Conservation (phyloP, 2,329 filamentous ascomycete genomes). For the Cercospora sojina region DNA sequence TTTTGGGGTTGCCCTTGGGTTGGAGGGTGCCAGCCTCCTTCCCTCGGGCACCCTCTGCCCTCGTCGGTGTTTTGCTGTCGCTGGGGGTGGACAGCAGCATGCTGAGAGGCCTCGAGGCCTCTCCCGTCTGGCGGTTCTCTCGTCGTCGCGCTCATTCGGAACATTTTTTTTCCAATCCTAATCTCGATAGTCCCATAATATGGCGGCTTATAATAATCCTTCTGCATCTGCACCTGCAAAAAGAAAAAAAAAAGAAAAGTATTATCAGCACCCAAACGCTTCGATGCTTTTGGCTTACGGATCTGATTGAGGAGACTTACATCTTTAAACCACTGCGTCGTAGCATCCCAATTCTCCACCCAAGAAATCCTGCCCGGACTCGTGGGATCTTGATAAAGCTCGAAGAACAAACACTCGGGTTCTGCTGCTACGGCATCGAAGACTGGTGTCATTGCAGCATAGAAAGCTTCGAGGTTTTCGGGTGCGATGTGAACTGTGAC, state of each 20-base stretch:
- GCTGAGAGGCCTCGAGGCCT: no score
- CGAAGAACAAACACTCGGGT: constrained; percentile 21
- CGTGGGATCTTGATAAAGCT: constrained; percentile 19
- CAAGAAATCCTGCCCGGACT: constrained; percentile 20
- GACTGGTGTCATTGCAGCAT: constrained; percentile 21
- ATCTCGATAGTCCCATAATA: no score
- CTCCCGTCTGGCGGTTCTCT: no score
- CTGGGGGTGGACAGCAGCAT: no score
- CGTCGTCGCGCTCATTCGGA: no score
- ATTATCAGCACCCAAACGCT: background rate
- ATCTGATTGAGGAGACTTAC: background rate
- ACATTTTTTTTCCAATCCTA: no score
- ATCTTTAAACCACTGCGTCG: background rate
- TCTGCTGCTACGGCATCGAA: constrained; percentile 20
- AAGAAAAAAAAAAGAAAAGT: no score
- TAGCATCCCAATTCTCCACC: constrained; percentile 28
- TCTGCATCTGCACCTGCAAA: constrained; percentile 24
- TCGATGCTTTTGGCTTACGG: background rate
- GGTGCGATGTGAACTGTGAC: constrained; percentile 22
- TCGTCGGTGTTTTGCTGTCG: no score
- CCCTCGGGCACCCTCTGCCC: no score
- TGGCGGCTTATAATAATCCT: constrained; percentile 46
- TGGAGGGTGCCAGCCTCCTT: no score
- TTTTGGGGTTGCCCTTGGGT: no score
- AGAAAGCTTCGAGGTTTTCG: constrained; percentile 17